A percentile compares a stretch with the other conserved stretches of the same genome.
Conservation (phyloP, 1,284 basidiomycete genomes). For the Fomitopsis betulina region DNA sequence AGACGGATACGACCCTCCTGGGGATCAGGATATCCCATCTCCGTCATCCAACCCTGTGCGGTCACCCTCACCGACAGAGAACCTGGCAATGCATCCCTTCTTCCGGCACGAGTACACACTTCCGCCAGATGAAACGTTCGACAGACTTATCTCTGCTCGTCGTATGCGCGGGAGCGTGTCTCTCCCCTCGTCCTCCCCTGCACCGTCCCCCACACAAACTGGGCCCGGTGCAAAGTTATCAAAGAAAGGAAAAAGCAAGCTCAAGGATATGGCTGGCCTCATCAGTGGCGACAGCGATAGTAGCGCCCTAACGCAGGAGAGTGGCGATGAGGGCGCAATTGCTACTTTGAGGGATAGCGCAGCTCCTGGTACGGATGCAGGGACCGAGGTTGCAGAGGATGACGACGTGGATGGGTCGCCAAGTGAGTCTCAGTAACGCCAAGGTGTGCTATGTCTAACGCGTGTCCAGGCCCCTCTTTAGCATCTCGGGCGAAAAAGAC, state of each 20-base stretch:
- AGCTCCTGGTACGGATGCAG: conserved; percentile 64
- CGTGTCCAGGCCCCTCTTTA: conserved; percentile 14
- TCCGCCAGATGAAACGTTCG: conserved; percentile 54
- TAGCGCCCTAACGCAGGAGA: conserved; percentile 75
- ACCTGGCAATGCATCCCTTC: conserved; percentile 62
- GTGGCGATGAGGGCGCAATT: conserved; percentile 58
- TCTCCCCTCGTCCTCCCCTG: conserved; percentile 37
- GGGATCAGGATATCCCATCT: conserved; percentile 42
- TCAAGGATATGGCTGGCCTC: conserved; percentile 55
- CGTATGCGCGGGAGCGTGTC: conserved; percentile 60
- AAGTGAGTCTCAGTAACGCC: conserved; percentile 34
- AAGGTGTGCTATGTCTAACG: neutral
- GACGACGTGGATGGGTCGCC: conserved; percentile 57
- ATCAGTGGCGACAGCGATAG: conserved; percentile 76
- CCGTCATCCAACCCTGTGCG: conserved; percentile 34
- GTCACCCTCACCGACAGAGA: conserved; percentile 62
- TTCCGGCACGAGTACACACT: conserved; percentile 66
- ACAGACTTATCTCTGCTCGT: conserved; percentile 52
- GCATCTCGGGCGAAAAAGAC: conserved; percentile 15
- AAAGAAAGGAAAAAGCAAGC: conserved; percentile 24
- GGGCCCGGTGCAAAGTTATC: conserved; percentile 30
- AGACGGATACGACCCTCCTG: conserved; percentile 54
- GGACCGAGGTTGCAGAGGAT: conserved; percentile 60
- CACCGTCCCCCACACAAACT: conserved; percentile 39
- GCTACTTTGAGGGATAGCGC: conserved; percentile 57